Base-by-base conservation (phyloP, 2,329 filamentous ascomycete genomes). In the Pseudogymnoascus verrucosus region DNA sequence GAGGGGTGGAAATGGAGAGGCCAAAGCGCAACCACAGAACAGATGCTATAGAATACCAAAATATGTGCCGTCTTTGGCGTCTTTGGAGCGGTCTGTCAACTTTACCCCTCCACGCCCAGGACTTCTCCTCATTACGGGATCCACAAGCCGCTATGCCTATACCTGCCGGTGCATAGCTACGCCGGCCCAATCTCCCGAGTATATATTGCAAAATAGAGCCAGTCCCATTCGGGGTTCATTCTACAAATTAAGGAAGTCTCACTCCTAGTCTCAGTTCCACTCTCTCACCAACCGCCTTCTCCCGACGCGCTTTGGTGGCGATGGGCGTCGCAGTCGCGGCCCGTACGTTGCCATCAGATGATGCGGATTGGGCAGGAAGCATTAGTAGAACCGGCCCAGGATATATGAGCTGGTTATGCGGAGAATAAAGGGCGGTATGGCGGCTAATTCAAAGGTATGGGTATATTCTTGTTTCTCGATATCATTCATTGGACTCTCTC, bases 41-140 rank as follows among this genome's bases (percentile, higher is more conserved):
- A 3, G 23, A 16, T 11, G 23, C 14, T 54, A 6, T 47, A 21
- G 44, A 54, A 31, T 54, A 28, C 44, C 44, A 16, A 5, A 54
- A 16, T 16, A 28, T 16, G 44, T 10, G 23, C 44, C 44, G 44
- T 54, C 44, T 54, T 16, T 31, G 8, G 3, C 8, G 28, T 28
- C 26, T 28, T 28, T 28, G 26, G 26, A 28, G 3, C 12, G 14
- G n/a, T 54, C 23, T 12, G n/a, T 54, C 7, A 8, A 11, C 44
- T 16, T n/a, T 54, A 31, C 44, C 44, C 23, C 44, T 28, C 44
- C 44, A 54, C 14, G 8, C 12, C 44, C 44, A 28, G 14, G 44
- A 54, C 21, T 28, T 51, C 44, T 51, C 23, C 44, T 54, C 44
- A 54, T 54, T 54, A 28, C 44, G 44, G 44, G 44, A 54, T 54